Percentiles rank a stretch among this genome's conserved stretches.
phyloP scores from a whole-genome alignment of 805 yeast species.

The Kluyveromyces nonfermentans region DNA sequence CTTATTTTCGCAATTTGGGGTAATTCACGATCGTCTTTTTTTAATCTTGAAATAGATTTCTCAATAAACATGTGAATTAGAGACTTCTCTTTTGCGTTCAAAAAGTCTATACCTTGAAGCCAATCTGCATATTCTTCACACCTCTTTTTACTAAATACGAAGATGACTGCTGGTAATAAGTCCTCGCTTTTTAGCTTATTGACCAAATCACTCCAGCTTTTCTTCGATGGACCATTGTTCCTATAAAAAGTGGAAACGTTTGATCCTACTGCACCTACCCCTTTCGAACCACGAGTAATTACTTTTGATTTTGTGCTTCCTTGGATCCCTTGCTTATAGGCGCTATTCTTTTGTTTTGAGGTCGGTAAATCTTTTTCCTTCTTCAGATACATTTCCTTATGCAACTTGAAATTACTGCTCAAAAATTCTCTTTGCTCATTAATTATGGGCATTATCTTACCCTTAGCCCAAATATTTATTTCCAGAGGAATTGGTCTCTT shows the following conservation, averaged over 20 bases:
- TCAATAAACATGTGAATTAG: conserved; percentile 92
- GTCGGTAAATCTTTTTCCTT: conserved; percentile 12
- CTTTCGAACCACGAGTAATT: conserved; percentile 27
- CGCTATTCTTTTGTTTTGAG: conserved; percentile 20
- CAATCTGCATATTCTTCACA: conserved; percentile 91
- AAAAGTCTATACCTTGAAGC: conserved; percentile 63
- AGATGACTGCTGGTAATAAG: conserved; percentile 84
- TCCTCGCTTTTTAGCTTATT: conserved; percentile 57
- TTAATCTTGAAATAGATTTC: conserved; percentile 75
- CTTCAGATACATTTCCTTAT: conserved; percentile 33
- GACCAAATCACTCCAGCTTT: conserved; percentile 67
- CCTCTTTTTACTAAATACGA: conserved; percentile 87
- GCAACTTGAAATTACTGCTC: conserved; percentile 53
- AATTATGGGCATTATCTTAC: conserved; percentile 60
- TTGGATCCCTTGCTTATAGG: conserved; percentile 8
- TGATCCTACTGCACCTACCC: conserved; percentile 33
- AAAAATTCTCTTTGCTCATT: conserved; percentile 63
- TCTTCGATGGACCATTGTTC: conserved; percentile 65
- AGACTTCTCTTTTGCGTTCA: conserved; percentile 76
- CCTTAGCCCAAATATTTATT: conserved; percentile 76
- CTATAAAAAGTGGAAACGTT: conserved; percentile 31
- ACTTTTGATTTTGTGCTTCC: not conserved
- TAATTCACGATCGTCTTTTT: conserved; percentile 83
- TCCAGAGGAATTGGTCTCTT: conserved; percentile 95
- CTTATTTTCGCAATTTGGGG: conserved; percentile 84